Evolutionary conservation across 1,284 basidiomycete species (phyloP).

Genomic region (Leccinum pachyderme): DNA sequence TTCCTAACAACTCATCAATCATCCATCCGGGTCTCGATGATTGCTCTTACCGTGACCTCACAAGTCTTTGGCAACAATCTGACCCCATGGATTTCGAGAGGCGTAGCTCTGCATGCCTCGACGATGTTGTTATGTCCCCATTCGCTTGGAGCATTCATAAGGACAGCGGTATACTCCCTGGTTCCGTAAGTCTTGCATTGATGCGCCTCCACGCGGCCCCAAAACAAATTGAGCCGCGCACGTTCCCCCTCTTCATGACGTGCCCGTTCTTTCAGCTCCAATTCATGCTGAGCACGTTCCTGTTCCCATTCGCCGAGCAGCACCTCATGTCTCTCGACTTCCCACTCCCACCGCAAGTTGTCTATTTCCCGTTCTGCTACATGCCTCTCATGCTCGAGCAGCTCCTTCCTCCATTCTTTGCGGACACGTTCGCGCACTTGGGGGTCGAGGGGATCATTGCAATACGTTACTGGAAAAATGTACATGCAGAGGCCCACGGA

Average conservation of each 20-base stretch:
- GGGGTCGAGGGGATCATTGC: slow-evolving; percentile 21
- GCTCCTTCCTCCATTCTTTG: neutral
- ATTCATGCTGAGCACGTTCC: slow-evolving; percentile 6
- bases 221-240: slow-evolving; percentile 15
- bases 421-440: slow-evolving; percentile 12
- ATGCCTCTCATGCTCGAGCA: neutral
- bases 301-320: neutral
- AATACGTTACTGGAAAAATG: slow-evolving; percentile 19
- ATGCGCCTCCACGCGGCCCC: slow-evolving; percentile 21
- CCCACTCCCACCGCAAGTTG: neutral
- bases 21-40: neutral
- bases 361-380: neutral
- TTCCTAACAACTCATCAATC: neutral
- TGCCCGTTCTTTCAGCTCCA: neutral
- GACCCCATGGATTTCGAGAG: neutral
- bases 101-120: neutral
- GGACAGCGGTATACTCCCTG: slow-evolving; percentile 26
- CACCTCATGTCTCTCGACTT: neutral
- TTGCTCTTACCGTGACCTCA: neutral
- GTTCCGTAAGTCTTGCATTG: slow-evolving; percentile 28
- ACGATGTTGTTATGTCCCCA: neutral
- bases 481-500: slow-evolving; percentile 8
- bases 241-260: slow-evolving; percentile 26
- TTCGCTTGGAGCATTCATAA: neutral
- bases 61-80: neutral